These are phyloP conservation scores for Trametes versicolor DNA, from an alignment of 1,284 basidiomycete genomes.

Conservation along the genomic window DNA sequence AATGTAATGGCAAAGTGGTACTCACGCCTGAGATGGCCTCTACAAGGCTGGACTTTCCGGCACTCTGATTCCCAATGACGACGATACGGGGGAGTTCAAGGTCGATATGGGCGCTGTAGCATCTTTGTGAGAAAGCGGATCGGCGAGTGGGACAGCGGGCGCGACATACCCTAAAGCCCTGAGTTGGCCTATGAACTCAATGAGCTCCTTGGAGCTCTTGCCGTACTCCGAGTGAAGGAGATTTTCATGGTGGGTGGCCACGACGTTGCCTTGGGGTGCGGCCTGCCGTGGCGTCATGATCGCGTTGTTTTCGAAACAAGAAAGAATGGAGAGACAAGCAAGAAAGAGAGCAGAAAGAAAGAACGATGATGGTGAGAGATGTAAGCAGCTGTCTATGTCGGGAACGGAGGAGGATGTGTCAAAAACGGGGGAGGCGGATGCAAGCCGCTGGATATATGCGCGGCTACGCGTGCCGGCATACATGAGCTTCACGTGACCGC, in stretches of 20 bases:
- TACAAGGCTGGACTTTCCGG: conserved; percentile 55
- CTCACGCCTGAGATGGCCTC: conserved; percentile 68
- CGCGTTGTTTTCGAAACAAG: too few relatives aligned
- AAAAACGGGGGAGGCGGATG: too few relatives aligned
- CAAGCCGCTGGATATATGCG: too few relatives aligned
- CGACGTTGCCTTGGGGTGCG: not conserved
- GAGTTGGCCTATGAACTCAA: conserved; percentile 58
- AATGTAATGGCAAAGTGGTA: not conserved
- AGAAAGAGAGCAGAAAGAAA: too few relatives aligned
- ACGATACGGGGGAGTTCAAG: conserved; percentile 43
- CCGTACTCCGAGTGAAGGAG: conserved; percentile 52
- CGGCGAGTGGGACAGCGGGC: not conserved
- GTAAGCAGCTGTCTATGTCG: too few relatives aligned
- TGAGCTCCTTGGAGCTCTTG: conserved; percentile 53
- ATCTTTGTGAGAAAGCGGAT: not conserved
- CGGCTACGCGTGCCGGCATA: too few relatives aligned
- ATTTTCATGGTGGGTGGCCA: not conserved
- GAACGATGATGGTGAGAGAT: too few relatives aligned
- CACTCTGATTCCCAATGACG: conserved; percentile 44
- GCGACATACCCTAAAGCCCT: conserved; percentile 53
- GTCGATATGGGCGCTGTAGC: conserved; percentile 39
- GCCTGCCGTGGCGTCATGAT: not conserved
- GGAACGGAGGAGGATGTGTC: too few relatives aligned
- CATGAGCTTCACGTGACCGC: too few relatives aligned
- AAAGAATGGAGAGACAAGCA: too few relatives aligned